These are phyloP conservation scores for Saccharomycopsis hybrid DNA, from an alignment of 1,139 yeast species.

Conservation along the genomic window DNA sequence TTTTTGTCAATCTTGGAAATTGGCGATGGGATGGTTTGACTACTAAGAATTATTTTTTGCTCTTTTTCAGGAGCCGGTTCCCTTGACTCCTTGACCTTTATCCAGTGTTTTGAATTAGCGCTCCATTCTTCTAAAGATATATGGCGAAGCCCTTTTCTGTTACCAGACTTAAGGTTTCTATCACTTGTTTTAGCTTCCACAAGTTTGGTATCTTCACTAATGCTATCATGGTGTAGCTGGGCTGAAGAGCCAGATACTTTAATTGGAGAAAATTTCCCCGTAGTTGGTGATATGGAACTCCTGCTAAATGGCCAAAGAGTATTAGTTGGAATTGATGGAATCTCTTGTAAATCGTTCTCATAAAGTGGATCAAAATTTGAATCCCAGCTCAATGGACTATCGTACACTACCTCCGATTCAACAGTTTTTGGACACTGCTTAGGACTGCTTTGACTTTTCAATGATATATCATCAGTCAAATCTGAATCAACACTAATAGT, in stretches of 20 bases:
- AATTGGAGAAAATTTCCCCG: neutral
- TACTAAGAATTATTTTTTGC: too few species aligned
- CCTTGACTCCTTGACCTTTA: too few species aligned
- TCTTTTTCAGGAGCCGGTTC: too few species aligned
- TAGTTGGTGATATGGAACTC: slow-evolving; percentile 8
- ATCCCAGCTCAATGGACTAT: slow-evolving; percentile 15
- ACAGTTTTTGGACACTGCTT: too few species aligned
- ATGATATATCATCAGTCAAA: too few species aligned
- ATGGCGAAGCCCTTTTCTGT: slow-evolving; percentile 6
- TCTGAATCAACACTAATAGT: too few species aligned
- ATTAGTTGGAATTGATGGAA: slow-evolving; percentile 19
- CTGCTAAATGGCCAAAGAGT: slow-evolving; percentile 19
- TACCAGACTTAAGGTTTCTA: neutral
- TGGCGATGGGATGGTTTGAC: too few species aligned
- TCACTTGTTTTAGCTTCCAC: neutral
- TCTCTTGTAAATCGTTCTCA: slow-evolving; percentile 12
- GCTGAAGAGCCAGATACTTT: neutral
- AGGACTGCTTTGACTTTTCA: too few species aligned
- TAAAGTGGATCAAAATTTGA: slow-evolving; percentile 11
- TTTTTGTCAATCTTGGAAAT: too few species aligned
- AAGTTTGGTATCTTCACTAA: neutral
- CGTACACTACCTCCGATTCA: too few species aligned
- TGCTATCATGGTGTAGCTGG: too few species aligned
- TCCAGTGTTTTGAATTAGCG: slow-evolving; percentile 10
- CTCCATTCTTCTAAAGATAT: slow-evolving; percentile 14